phyloP scores from a whole-genome alignment of 1,284 basidiomycete species.

The Anthracocystis panici-leucophaei region DNA sequence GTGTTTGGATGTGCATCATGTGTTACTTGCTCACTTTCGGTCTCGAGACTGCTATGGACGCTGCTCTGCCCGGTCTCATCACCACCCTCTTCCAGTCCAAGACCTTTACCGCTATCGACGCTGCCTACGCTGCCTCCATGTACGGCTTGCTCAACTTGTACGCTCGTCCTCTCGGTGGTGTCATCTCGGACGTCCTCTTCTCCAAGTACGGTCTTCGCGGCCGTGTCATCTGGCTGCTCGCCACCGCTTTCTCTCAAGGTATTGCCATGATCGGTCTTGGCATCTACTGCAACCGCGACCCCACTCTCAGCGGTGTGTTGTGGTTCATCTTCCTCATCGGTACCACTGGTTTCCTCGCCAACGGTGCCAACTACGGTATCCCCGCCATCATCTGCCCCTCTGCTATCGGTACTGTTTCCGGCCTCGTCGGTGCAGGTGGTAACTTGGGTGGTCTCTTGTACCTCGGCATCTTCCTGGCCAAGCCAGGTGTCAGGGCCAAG shows the following conservation, averaged over 20 bases:
- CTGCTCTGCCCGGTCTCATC: constrained; percentile 74
- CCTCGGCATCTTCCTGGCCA: constrained; percentile 53
- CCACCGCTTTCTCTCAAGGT: constrained; percentile 73
- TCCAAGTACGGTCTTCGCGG: constrained; percentile 72
- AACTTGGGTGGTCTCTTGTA: constrained; percentile 62
- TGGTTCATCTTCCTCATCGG: constrained; percentile 62
- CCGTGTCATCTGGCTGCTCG: constrained; percentile 74
- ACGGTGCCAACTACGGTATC: constrained; percentile 61
- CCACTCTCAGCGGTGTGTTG: constrained; percentile 54
- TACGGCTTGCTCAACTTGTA: constrained; percentile 75
- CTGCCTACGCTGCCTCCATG: constrained; percentile 70
- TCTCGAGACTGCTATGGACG: constrained; percentile 76
- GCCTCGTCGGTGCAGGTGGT: constrained; percentile 57
- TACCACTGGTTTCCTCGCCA: constrained; percentile 60
- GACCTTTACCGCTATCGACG: constrained; percentile 74
- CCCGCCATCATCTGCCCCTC: constrained; percentile 56
- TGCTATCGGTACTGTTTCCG: constrained; percentile 59
- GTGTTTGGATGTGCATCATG: constrained; percentile 77
- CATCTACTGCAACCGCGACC: constrained; percentile 71
- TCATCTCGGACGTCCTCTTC: constrained; percentile 74
- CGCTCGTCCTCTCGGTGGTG: constrained; percentile 74
- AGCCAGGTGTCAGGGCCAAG: constrained; percentile 42
- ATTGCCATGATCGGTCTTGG: constrained; percentile 73
- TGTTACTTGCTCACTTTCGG: constrained; percentile 74
- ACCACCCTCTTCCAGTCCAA: constrained; percentile 70